A percentile compares a stretch with the other conserved stretches of the same genome.
phyloP scores from a whole-genome alignment of 768 basidiomycete species.

The Antrodiella citrinella region DNA sequence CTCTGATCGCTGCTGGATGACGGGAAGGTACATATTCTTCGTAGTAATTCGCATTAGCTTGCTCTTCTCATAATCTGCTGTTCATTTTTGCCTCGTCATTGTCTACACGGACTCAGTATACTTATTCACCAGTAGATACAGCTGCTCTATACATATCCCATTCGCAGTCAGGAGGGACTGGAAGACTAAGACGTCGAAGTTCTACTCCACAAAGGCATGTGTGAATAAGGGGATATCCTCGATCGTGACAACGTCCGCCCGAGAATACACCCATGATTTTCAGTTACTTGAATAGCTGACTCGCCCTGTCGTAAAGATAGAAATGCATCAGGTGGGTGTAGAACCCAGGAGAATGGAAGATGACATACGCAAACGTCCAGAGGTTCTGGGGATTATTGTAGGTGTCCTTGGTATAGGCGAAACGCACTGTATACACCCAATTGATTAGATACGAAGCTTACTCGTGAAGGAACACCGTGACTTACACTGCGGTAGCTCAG shows the following conservation, averaged over 20 bases:
- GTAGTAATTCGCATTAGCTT: background rate
- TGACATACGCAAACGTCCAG: conserved; percentile 46
- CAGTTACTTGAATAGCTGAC: background rate
- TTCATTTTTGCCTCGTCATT: background rate
- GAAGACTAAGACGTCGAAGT: too few relatives aligned
- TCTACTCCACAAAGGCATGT: background rate
- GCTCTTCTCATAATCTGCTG: background rate
- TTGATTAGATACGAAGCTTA: background rate
- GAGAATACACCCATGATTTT: background rate
- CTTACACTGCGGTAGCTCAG: conserved; percentile 24
- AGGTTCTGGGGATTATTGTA: conserved; percentile 58
- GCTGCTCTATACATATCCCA: background rate
- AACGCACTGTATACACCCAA: conserved; percentile 39
- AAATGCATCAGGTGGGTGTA: background rate
- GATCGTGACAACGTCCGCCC: background rate
- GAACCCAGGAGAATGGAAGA: background rate
- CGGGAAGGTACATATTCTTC: background rate
- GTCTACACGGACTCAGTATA: background rate
- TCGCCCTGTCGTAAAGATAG: background rate
- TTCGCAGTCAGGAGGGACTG: too few relatives aligned
- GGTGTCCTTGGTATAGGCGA: conserved; percentile 52
- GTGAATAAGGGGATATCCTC: background rate
- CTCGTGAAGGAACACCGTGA: background rate
- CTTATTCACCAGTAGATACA: background rate
- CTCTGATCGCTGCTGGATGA: too few relatives aligned